Evolutionary conservation across 306 rosid genomes (phyloP).

Genomic region (Glycyrrhiza uralensis): DNA sequence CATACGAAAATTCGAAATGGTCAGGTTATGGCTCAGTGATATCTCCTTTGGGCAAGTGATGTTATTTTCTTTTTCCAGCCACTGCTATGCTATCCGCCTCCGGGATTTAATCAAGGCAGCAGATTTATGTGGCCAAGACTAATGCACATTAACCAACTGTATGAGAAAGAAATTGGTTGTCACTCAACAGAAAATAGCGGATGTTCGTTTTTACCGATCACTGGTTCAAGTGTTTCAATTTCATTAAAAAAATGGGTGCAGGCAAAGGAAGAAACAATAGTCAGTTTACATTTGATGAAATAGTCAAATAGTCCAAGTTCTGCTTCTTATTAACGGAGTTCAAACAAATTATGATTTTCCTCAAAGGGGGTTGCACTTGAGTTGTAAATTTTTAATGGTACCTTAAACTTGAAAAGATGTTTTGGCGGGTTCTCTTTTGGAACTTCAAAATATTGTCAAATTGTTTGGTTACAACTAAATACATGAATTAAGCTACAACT

Average conservation of each 20-base stretch:
- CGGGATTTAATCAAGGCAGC: background rate
- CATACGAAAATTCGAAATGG: background rate
- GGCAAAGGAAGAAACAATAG: background rate
- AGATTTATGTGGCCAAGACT: background rate
- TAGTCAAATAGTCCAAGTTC: background rate
- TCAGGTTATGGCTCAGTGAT: background rate
- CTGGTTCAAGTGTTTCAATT: background rate
- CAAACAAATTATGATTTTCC: background rate
- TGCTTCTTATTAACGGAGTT: background rate
- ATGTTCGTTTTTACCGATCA: background rate
- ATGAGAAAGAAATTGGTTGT: background rate
- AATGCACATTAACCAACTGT: background rate
- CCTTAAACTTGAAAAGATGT: background rate
- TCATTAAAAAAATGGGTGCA: background rate
- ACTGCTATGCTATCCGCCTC: background rate
- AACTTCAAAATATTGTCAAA: background rate
- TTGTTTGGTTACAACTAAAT: no score
- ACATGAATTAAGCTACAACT: no score
- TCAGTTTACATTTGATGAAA: background rate
- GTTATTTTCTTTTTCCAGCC: background rate
- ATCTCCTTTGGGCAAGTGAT: background rate
- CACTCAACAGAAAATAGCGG: background rate
- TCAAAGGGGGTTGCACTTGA: background rate
- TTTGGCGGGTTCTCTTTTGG: background rate
- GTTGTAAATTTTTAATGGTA: background rate